Evolutionary conservation across 2,329 filamentous ascomycete species (phyloP).

Genomic region (Stagonosporopsis cucurbitacearum): DNA sequence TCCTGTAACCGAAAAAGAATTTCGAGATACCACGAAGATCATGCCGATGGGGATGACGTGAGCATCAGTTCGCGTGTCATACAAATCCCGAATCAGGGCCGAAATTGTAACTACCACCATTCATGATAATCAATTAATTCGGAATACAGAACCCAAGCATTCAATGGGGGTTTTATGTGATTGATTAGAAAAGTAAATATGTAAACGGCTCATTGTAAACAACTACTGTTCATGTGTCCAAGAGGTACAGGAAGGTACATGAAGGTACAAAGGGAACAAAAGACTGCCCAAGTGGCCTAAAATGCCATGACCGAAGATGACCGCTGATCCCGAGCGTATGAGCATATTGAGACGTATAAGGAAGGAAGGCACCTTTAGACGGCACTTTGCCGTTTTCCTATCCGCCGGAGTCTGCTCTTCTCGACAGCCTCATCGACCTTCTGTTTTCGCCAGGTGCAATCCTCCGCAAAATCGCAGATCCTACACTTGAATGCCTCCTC

Average conservation of each 20-base stretch:
- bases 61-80: too few species aligned
- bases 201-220: neutral
- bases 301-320: neutral
- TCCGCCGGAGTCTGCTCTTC: constrained; percentile 40
- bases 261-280: neutral
- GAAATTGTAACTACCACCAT: too few species aligned
- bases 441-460: constrained; percentile 76
- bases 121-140: too few species aligned
- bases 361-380: constrained; percentile 19
- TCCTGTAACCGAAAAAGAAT: too few species aligned
- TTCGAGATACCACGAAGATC: too few species aligned
- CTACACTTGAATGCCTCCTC: constrained; percentile 90
- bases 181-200: too few species aligned
- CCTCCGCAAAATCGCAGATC: constrained; percentile 80
- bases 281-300: neutral
- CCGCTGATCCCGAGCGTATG: neutral
- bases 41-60: too few species aligned
- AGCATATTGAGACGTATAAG: too few species aligned
- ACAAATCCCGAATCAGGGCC: too few species aligned
- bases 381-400: constrained; percentile 33
- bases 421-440: constrained; percentile 68
- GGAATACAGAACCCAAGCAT: too few species aligned
- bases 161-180: too few species aligned
- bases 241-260: neutral
- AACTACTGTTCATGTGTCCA: neutral